phyloP scores from a whole-genome alignment of 2,329 filamentous ascomycete genomes.

The Drechslera avenae region DNA sequence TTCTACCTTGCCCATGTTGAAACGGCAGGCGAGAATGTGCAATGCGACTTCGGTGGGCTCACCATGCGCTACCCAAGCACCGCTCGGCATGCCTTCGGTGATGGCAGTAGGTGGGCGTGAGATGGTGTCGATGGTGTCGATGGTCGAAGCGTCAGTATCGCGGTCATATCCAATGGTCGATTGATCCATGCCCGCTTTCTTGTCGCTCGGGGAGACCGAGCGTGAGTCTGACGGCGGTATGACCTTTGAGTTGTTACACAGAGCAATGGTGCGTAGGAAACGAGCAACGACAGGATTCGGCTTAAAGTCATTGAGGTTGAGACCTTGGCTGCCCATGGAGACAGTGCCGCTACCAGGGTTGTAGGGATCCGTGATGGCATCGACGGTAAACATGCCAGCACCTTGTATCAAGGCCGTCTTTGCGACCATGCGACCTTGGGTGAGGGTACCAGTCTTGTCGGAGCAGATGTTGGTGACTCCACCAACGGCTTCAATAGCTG shows the following conservation, averaged over 20 bases:
- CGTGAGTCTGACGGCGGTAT: constrained; percentile 26
- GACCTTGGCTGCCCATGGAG: constrained; percentile 33
- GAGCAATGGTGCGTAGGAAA: constrained; percentile 46
- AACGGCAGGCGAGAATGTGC: constrained; percentile 48
- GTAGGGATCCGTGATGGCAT: constrained; percentile 44
- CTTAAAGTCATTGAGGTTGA: constrained; percentile 33
- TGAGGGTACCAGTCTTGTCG: constrained; percentile 50
- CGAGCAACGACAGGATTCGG: constrained; percentile 27
- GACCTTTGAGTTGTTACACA: constrained; percentile 49
- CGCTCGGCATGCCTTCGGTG: constrained; percentile 20
- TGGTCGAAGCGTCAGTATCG: constrained; percentile 40
- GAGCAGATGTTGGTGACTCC: constrained; percentile 51
- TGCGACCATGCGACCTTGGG: constrained; percentile 50
- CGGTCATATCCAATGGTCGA: constrained; percentile 34
- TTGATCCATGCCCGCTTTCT: constrained; percentile 52
- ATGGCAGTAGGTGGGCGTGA: constrained; percentile 39
- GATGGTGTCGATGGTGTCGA: constrained; percentile 37
- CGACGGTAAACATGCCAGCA: constrained; percentile 40
- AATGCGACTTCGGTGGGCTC: constrained; percentile 50
- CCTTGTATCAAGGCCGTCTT: constrained; percentile 47
- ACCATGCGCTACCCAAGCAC: constrained; percentile 43
- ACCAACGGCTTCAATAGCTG: constrained; percentile 49
- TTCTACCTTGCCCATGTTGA: constrained; percentile 44
- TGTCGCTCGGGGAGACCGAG: constrained; percentile 57
- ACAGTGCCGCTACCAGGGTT: constrained; percentile 44